These are phyloP conservation scores for Aphanomyces astaci DNA, from an alignment of 352 stramenopile species.

Conservation along the genomic window DNA sequence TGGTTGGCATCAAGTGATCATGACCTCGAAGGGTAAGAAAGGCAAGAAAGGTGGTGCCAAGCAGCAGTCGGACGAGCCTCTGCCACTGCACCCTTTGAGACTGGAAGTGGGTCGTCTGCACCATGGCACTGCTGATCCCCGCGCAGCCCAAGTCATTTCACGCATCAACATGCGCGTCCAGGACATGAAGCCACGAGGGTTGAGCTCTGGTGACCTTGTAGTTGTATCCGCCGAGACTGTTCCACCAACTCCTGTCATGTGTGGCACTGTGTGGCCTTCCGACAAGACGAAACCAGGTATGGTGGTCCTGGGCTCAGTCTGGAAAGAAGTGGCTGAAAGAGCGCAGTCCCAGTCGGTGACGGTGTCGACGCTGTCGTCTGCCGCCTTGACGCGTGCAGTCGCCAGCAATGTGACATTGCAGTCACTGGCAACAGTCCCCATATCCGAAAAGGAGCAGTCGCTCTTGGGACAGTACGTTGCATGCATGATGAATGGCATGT, in stretches of 20 bases:
- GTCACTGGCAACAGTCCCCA: constrained; percentile 32
- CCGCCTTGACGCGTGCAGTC: constrained; percentile 5
- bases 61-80: neutral
- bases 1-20: neutral
- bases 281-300: constrained; percentile 57
- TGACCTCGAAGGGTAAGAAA: constrained; percentile 6
- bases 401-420: constrained; percentile 33
- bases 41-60: neutral
- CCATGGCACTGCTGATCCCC: neutral
- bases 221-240: neutral
- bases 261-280: constrained; percentile 58
- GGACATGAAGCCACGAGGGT: neutral
- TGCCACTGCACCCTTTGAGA: neutral
- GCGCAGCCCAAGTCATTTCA: constrained; percentile 1
- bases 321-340: constrained; percentile 33
- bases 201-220: neutral
- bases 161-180: constrained; percentile 1
- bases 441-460: constrained; percentile 46
- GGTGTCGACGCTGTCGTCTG: neutral
- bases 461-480: constrained; percentile 49
- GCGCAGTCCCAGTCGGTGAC: neutral
- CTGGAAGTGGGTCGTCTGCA: constrained; percentile 1
- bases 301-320: constrained; percentile 63
- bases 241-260: constrained; percentile 35
- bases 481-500: constrained; percentile 55